phyloP scores from a whole-genome alignment of 768 basidiomycete genomes.

The Boletus tomentosulus region DNA sequence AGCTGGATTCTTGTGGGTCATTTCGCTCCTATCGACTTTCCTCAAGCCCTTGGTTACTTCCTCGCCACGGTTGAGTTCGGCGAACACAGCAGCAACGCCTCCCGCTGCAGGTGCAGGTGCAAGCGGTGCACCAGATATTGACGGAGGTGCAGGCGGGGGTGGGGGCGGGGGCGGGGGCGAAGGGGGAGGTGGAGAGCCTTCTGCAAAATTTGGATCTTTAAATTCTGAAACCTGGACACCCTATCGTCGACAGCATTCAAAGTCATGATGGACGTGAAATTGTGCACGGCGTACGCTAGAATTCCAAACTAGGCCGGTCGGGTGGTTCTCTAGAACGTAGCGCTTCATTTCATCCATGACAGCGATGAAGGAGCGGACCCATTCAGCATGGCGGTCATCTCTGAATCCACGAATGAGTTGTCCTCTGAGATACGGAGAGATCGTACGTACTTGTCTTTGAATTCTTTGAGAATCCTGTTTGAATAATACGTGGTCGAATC shows the following conservation, averaged over 20 bases:
- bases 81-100: constrained; percentile 79
- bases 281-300: constrained; percentile 47
- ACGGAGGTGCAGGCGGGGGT: constrained; percentile 54
- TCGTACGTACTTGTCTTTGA: constrained; percentile 77
- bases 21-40: constrained; percentile 93
- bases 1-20: constrained; percentile 98
- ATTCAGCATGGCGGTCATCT: constrained; percentile 82
- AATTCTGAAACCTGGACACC: constrained; percentile 58
- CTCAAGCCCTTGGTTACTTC: constrained; percentile 86
- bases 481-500: constrained; percentile 86
- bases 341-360: constrained; percentile 75
- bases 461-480: constrained; percentile 87
- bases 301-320: constrained; percentile 89
- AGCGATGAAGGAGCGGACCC: constrained; percentile 70
- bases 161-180: constrained; percentile 52
- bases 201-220: constrained; percentile 32
- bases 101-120: constrained; percentile 43
- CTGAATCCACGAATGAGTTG: constrained; percentile 38
- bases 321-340: constrained; percentile 82
- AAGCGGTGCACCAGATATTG: constrained; percentile 40
- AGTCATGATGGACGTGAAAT: background rate
- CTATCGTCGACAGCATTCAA: constrained; percentile 30
- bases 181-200: constrained; percentile 32
- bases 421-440: background rate
- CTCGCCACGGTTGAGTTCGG: constrained; percentile 84